phyloP scores from a whole-genome alignment of 208 protist species.

The Crithidia fasciculata region DNA sequence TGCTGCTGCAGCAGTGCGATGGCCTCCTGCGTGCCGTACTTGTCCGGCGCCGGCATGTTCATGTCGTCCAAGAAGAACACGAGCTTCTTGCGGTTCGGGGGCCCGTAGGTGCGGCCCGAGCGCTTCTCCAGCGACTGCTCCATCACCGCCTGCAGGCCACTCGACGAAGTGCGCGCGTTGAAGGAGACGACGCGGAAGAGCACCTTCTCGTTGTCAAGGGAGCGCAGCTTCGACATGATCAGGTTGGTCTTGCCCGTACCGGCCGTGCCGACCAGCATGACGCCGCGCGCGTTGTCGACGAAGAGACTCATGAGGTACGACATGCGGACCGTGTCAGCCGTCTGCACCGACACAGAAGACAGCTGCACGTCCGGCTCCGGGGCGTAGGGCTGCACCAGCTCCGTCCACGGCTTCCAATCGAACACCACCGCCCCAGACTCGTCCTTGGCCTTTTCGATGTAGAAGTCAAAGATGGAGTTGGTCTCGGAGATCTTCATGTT shows the following conservation, averaged over 20 bases:
- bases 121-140: slow-evolving; percentile 97
- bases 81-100: slow-evolving; percentile 96
- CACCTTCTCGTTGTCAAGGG: slow-evolving; percentile 92
- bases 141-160: slow-evolving; percentile 95
- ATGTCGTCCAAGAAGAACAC: slow-evolving; percentile 99
- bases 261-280: slow-evolving; percentile 97
- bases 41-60: slow-evolving; percentile 98
- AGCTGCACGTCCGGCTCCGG: slow-evolving; percentile 89
- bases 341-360: slow-evolving; percentile 94
- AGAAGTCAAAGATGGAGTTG: slow-evolving; percentile 96
- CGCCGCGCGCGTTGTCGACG: slow-evolving; percentile 92
- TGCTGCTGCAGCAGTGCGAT: slow-evolving; percentile 98
- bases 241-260: slow-evolving; percentile 98
- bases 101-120: slow-evolving; percentile 95
- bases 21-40: slow-evolving; percentile 98
- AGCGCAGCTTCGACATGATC: slow-evolving; percentile 95
- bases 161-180: slow-evolving; percentile 95
- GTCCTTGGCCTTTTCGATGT: slow-evolving; percentile 93
- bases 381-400: slow-evolving; percentile 93
- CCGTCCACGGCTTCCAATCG: slow-evolving; percentile 93
- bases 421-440: slow-evolving; percentile 72
- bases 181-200: slow-evolving; percentile 95
- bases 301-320: slow-evolving; percentile 95
- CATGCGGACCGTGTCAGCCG: slow-evolving; percentile 95
- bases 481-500: slow-evolving; percentile 93